phyloP scores from a whole-genome alignment of 2,329 filamentous ascomycete genomes.

The Coniochaeta sp. region DNA sequence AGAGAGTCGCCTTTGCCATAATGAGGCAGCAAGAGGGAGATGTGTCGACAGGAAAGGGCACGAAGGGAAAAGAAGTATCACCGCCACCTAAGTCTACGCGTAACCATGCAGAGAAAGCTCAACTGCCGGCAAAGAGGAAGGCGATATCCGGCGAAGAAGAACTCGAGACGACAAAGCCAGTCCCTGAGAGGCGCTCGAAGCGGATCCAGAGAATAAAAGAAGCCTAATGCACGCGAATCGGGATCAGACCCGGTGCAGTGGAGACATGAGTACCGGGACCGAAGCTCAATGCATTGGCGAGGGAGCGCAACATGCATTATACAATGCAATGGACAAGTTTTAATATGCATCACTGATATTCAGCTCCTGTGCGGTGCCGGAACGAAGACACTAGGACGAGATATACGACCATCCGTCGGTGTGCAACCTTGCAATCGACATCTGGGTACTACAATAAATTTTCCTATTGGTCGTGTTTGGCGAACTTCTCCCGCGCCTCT shows the following conservation, averaged over 20 bases:
- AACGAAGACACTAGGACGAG: background rate
- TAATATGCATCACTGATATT: background rate
- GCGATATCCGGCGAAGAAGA: constrained; percentile 7
- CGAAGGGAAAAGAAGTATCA: background rate
- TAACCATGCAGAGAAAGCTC: constrained; percentile 3
- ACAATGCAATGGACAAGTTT: background rate
- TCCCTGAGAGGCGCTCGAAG: constrained; percentile 13
- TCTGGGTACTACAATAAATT: background rate
- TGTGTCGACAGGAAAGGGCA: background rate
- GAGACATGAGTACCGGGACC: background rate
- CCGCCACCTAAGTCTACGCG: background rate
- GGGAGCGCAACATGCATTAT: constrained; percentile 9
- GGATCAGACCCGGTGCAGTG: background rate
- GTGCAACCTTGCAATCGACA: background rate
- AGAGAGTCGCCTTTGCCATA: constrained; percentile 65
- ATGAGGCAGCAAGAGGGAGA: constrained; percentile 31
- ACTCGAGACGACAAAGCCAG: background rate
- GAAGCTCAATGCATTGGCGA: background rate
- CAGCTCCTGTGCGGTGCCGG: background rate
- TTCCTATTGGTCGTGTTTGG: background rate
- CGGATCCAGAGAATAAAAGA: constrained; percentile 10
- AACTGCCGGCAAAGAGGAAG: constrained; percentile 12
- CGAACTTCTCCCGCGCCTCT: background rate
- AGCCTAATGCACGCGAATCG: constrained; percentile 7
- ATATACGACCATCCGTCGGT: background rate